A percentile compares a stretch with the other conserved stretches of the same genome.
These are phyloP conservation scores for Plasmodium cynomolgi DNA, from an alignment of 169 alveolate genomes.

Conservation along the genomic window DNA sequence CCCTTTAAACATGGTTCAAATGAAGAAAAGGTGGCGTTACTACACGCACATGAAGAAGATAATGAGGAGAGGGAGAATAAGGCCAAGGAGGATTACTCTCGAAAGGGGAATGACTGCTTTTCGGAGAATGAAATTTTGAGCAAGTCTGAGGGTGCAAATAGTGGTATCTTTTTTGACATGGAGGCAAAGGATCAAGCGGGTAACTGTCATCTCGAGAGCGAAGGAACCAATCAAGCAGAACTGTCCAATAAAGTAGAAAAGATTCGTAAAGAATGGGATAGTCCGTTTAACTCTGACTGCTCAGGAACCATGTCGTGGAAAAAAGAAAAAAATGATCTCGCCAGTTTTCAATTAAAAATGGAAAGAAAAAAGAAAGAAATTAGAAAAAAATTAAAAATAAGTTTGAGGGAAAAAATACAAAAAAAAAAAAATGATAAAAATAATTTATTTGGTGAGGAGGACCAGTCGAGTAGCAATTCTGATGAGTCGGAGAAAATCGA, in stretches of 20 bases:
- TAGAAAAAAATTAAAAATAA: slow-evolving; percentile 6
- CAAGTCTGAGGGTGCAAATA: neutral
- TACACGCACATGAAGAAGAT: neutral
- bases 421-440: neutral
- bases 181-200: neutral
- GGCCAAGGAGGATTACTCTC: neutral
- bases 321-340: neutral
- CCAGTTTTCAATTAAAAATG: neutral
- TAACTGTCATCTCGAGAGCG: neutral
- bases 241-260: neutral
- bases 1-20: neutral
- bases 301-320: neutral
- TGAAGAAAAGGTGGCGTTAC: neutral
- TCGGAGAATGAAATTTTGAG: neutral
- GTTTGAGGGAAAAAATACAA: slow-evolving; percentile 32
- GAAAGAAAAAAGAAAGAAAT: slow-evolving; percentile 15
- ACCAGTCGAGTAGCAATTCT: neutral
- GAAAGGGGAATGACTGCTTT: neutral
- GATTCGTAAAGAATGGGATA: neutral
- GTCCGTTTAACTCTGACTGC: neutral
- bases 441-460: neutral
- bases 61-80: neutral
- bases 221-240: neutral
- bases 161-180: neutral
- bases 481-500: neutral